These are phyloP conservation scores for Podila minutissima DNA, from an alignment of 192 early-diverging fungal genomes.

Conservation along the genomic window DNA sequence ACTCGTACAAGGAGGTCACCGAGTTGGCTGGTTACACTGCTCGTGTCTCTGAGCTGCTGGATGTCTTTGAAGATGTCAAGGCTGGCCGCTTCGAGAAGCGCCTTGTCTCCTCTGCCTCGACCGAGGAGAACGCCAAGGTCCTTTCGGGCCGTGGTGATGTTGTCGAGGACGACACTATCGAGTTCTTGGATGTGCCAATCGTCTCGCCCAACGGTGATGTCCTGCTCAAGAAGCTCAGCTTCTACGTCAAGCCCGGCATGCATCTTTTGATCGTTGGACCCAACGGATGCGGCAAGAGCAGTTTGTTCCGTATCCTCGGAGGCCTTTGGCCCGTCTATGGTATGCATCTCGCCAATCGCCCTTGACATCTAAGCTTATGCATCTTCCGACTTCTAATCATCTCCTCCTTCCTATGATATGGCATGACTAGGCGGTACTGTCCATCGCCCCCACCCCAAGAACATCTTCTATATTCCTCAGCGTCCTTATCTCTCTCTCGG, in stretches of 20 bases:
- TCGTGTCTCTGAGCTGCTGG: constrained; percentile 85
- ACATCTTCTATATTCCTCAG: constrained; percentile 99
- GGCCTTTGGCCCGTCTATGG: constrained; percentile 97
- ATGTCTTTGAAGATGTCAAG: constrained; percentile 90
- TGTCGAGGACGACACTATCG: constrained; percentile 82
- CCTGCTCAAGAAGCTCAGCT: constrained; percentile 83
- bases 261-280: constrained; percentile 94
- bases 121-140: constrained; percentile 62
- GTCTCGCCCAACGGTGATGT: constrained; percentile 96
- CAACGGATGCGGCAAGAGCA: constrained; percentile 95
- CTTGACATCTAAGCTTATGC: neutral
- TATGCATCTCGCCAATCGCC: neutral
- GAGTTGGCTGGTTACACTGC: constrained; percentile 96
- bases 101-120: constrained; percentile 66
- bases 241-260: constrained; percentile 91
- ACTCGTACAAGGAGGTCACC: constrained; percentile 94
- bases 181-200: constrained; percentile 92
- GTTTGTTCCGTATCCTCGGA: constrained; percentile 95
- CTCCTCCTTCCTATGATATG: neutral
- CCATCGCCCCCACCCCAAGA: constrained; percentile 77
- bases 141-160: constrained; percentile 72
- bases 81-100: constrained; percentile 82
- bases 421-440: constrained; percentile 68
- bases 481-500: constrained; percentile 96
- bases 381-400: neutral